These are phyloP conservation scores for Russula griseocarnosa DNA, from an alignment of 768 basidiomycete genomes.

Conservation along the genomic window DNA sequence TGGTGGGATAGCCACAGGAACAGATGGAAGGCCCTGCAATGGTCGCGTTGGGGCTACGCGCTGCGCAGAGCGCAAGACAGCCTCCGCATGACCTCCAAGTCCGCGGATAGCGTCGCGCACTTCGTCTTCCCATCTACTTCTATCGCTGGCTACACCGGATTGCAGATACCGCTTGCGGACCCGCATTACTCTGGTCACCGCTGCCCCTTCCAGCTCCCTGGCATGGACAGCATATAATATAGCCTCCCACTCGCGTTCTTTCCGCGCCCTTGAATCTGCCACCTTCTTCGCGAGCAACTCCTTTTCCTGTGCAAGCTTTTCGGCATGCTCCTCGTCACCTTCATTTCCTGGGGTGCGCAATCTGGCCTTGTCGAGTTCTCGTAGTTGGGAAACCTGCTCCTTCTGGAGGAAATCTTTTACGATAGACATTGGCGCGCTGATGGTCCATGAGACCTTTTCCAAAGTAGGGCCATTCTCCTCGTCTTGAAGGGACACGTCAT, in stretches of 20 bases:
- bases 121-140: slow-evolving; percentile 60
- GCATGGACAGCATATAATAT: slow-evolving; percentile 56
- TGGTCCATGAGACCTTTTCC: slow-evolving; percentile 48
- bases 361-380: slow-evolving; percentile 28
- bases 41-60: slow-evolving; percentile 11
- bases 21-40: slow-evolving; percentile 4
- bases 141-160: slow-evolving; percentile 48
- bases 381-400: slow-evolving; percentile 30
- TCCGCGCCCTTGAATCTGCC: slow-evolving; percentile 52
- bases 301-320: slow-evolving; percentile 45
- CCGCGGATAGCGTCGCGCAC: slow-evolving; percentile 54
- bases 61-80: slow-evolving; percentile 40
- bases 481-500: slow-evolving; percentile 48
- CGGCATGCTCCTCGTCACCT: slow-evolving; percentile 31
- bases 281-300: slow-evolving; percentile 58
- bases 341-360: slow-evolving; percentile 13
- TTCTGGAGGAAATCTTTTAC: slow-evolving; percentile 45
- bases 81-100: slow-evolving; percentile 47
- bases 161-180: slow-evolving; percentile 58
- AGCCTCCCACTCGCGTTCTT: slow-evolving; percentile 63
- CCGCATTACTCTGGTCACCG: slow-evolving; percentile 49
- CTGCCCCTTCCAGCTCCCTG: slow-evolving; percentile 45
- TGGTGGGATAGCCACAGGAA: slow-evolving; percentile 2
- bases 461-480: slow-evolving; percentile 42
- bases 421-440: slow-evolving; percentile 51